These are phyloP conservation scores for Zea luxurians DNA, from an alignment of 176 grass and related monocot genomes.

Conservation along the genomic window DNA sequence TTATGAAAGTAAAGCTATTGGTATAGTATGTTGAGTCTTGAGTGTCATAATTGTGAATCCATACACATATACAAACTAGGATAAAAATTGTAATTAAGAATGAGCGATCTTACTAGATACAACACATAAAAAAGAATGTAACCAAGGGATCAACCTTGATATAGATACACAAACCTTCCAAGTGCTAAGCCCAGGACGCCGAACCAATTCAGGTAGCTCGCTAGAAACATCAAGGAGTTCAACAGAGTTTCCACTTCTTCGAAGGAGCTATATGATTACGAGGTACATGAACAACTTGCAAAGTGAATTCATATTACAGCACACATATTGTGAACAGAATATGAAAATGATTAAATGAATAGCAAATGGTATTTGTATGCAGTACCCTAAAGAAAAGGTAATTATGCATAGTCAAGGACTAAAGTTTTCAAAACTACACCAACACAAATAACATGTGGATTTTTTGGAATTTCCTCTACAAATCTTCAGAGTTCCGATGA, in stretches of 20 bases:
- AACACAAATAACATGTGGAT: not conserved
- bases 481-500: not conserved
- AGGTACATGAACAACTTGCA: conserved; percentile 34
- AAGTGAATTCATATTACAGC: not conserved
- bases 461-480: not conserved
- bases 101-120: not conserved
- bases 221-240: conserved; percentile 84
- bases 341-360: conserved; percentile 1
- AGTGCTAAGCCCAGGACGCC: conserved; percentile 66
- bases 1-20: not conserved
- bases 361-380: not conserved
- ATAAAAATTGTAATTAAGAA: not conserved
- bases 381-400: not conserved
- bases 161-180: conserved; percentile 74
- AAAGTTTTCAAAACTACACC: not conserved
- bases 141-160: conserved; percentile 22
- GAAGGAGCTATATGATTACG: conserved; percentile 68
- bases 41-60: not conserved
- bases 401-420: not conserved
- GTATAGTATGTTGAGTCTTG: not conserved
- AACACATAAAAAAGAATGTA: not conserved
- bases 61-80: not conserved
- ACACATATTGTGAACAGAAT: conserved; percentile 11
- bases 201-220: conserved; percentile 69
- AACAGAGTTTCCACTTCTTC: conserved; percentile 72